Evolutionary conservation across 495 filamentous ascomycete species (phyloP).

Genomic region (Articulospora tetracladia): DNA sequence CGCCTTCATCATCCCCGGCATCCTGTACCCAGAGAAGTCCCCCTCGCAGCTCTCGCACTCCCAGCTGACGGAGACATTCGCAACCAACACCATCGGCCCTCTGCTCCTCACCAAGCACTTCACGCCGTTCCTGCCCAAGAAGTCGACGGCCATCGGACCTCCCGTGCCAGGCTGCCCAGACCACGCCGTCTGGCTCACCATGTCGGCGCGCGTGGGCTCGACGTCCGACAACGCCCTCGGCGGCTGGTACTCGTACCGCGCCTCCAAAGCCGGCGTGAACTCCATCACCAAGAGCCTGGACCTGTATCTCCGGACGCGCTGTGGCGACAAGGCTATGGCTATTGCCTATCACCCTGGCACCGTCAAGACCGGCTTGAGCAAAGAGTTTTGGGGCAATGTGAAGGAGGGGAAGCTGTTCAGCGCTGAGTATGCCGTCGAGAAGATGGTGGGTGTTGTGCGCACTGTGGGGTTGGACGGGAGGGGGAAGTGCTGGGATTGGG

Average conservation of each 20-base stretch:
- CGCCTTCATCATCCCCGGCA: conserved; percentile 65
- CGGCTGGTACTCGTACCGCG: conserved; percentile 75
- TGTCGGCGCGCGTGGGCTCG: conserved; percentile 75
- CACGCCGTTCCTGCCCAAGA: conserved; percentile 56
- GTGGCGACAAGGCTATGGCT: conserved; percentile 56
- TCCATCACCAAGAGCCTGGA: conserved; percentile 70
- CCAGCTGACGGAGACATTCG: conserved; percentile 55
- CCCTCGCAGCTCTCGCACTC: conserved; percentile 56
- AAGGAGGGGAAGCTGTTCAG: conserved; percentile 58
- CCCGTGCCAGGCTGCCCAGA: conserved; percentile 16
- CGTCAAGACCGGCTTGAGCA: conserved; percentile 70
- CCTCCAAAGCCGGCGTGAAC: conserved; percentile 69
- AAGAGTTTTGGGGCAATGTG: conserved; percentile 63
- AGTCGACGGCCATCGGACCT: conserved; percentile 17
- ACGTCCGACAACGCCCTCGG: conserved; percentile 65
- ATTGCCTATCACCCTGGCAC: conserved; percentile 81
- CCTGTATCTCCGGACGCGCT: conserved; percentile 51
- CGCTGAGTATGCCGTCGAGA: conserved; percentile 55
- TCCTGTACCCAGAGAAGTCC: conserved; percentile 72
- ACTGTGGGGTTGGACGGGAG: conserved; percentile 46
- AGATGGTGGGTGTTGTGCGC: conserved; percentile 51
- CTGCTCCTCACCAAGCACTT: conserved; percentile 76
- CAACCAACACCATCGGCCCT: conserved; percentile 69
- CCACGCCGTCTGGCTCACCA: conserved; percentile 61
- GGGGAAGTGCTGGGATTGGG: conserved; percentile 76